Conservation (phyloP, 2,329 filamentous ascomycete species). For the Thelonectria rubi region DNA sequence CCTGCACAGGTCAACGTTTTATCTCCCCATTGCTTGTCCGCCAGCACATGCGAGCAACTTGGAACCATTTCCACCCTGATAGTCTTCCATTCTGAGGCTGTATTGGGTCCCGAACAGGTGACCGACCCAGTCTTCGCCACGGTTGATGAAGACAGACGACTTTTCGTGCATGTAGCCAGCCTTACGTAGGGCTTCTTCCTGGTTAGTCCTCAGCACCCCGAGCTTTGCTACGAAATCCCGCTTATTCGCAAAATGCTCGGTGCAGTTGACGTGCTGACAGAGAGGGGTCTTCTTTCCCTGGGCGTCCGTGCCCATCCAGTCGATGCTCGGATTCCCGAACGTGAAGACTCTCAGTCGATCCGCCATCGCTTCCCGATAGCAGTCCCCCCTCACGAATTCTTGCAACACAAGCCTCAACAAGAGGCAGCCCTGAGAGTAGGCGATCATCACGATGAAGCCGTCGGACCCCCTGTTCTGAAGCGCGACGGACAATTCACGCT, state of each 20-base stretch:
- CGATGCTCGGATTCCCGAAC: not conserved
- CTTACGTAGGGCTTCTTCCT: no score
- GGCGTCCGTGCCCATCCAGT: not conserved
- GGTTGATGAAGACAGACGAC: no score
- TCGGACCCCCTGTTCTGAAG: not conserved
- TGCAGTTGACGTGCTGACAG: not conserved
- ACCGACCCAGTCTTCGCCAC: no score
- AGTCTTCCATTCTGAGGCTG: no score
- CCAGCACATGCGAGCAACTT: no score
- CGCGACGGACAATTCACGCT: not conserved
- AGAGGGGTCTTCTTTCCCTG: not conserved
- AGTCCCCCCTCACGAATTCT: not conserved
- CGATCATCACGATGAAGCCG: not conserved
- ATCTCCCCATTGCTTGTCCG: no score
- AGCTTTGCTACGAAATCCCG: not conserved
- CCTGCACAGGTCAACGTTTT: no score
- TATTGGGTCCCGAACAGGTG: no score
- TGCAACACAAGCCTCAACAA: not conserved
- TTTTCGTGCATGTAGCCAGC: no score
- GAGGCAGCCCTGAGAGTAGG: conserved; percentile 1
- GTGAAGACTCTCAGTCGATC: not conserved
- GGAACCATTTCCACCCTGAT: no score
- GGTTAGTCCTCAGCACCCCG: no score
- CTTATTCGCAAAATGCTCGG: conserved; percentile 2
- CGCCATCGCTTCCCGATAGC: not conserved